A percentile compares a stretch with the other conserved stretches of the same genome.
Conservation (phyloP, 2,329 filamentous ascomycete genomes). For the Fusarium sororula region DNA sequence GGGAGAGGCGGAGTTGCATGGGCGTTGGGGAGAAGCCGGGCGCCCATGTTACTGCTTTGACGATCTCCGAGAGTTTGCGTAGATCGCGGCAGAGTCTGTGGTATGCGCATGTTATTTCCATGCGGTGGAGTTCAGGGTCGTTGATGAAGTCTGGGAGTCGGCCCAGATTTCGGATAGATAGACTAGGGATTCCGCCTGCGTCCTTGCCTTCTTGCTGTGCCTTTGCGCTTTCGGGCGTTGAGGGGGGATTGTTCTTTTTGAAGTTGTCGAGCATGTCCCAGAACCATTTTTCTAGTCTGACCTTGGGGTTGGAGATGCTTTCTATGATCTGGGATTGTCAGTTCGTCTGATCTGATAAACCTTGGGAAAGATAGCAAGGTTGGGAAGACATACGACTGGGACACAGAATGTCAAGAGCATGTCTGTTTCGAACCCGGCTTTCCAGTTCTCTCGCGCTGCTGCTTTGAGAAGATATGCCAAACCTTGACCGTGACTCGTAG, state of each 20-base stretch:
- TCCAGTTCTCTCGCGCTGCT: slow-evolving; percentile 36
- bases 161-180: slow-evolving; percentile 23
- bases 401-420: slow-evolving; percentile 46
- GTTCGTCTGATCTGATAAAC: too few relatives aligned
- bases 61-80: slow-evolving; percentile 21
- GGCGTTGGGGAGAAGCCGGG: slow-evolving; percentile 13
- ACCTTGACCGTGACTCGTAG: slow-evolving; percentile 45
- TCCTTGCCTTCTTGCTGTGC: neutral
- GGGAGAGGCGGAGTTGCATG: slow-evolving; percentile 14
- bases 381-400: slow-evolving; percentile 39
- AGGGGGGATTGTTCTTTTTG: slow-evolving; percentile 13
- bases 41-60: slow-evolving; percentile 16
- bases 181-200: slow-evolving; percentile 18
- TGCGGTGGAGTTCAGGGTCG: slow-evolving; percentile 24
- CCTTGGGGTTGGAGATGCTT: slow-evolving; percentile 40
- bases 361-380: too few relatives aligned
- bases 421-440: slow-evolving; percentile 41
- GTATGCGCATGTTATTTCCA: slow-evolving; percentile 30
- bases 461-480: slow-evolving; percentile 46
- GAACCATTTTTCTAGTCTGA: slow-evolving; percentile 30
- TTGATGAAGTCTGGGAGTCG: slow-evolving; percentile 30
- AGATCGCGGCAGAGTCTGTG: slow-evolving; percentile 22
- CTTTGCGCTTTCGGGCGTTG: neutral
- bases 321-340: slow-evolving; percentile 42
- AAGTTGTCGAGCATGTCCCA: slow-evolving; percentile 35